Evolutionary conservation across 1,284 basidiomycete species (phyloP), one percentile per base, ranked within the genome.

Genomic region (Leccinum pachyderme): DNA sequence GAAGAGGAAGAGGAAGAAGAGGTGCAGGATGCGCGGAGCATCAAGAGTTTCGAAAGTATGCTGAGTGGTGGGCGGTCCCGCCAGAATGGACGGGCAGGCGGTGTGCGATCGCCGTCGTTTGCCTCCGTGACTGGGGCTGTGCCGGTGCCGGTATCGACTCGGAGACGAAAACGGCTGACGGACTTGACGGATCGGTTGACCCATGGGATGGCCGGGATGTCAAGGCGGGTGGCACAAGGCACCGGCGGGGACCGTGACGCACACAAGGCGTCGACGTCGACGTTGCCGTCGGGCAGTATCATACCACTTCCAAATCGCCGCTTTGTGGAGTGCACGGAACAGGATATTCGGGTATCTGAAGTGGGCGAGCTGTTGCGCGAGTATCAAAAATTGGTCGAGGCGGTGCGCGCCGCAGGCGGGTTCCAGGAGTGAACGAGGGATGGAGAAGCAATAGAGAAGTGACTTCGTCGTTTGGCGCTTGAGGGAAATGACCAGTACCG

Each of bases 41-140:
- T 92, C 53, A 76, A 81, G 60, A 92, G 87, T 66, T 92, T 93
- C 63, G 88, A 89, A 73, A 91, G 82, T 61, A 91, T 91, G 88
- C 77, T 91, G 78, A 84, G 77, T 64, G 70, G 73, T 52, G 76
- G 75, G 55, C 68, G 51, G 13, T 46, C 33, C 22, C 37, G 37
- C n/a, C n/a, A n/a, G 9, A 57, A 45, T 29, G 57, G 33, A 27
- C 54, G 22, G 32, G 44, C 6, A 7, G 32, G 18, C 7, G 18
- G 15, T 28, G 22, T 1, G 4, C n/a, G 25, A 9, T 22, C 28
- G 2, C 5, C 22, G 0, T 24, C 37, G 29, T 35, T 37, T 4
- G n/a, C 15, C 1, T 11, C 48, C 25, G 43, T 7, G 43, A 24
- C 22, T 8, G 43, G 43, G 43, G n/a, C 43, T 44, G 25, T 7